Base-by-base conservation (phyloP, 345 rosid species). In the Clausena lansium region DNA sequence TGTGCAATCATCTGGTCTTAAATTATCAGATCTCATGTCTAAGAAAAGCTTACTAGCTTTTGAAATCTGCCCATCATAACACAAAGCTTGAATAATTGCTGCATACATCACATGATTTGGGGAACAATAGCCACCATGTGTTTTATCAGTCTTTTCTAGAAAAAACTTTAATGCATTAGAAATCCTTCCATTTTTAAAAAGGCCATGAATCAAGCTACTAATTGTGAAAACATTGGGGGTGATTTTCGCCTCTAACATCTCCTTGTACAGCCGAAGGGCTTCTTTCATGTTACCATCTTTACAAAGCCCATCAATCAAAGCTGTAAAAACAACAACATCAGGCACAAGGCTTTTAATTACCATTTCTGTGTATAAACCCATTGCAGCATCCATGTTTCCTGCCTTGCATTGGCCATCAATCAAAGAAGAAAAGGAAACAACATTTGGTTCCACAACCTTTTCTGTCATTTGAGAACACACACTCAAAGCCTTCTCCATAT, bases 301-400 rank as follows among this genome's bases (percentile, higher is more conserved):
- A 78, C 91, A 88, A 50, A 84, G 86, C 22, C 92, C 93, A 83
- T 91, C 87, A 57, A 92, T 91, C 83, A 92, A 82, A 77, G 90
- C 74, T 24, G 93, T 83, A 83, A 85, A 88, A 14, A 86, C 86
- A 58, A 91, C 90, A 60, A 88, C 91, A 80, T 92, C 93, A 25
- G 93, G 91, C 54, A 74, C 76, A 65, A 88, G 64, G 14, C 88
- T 76, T 84, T 88, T 92, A 74, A 91, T 83, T 63, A 80, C 65
- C 97, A 92, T 92, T 86, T 92, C 97, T 0, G 82, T 70, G 74
- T 86, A 89, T 59, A 92, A 80, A 9, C 88, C 87, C 82, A 83
- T 71, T 63, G 93, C 97, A 74, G 87, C 85, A 74, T 86, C 87
- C 83, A 88, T 81, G 67, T 91, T 86, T 61, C 91, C 81, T 33